Conservation (phyloP, 352 stramenopile genomes). For the Globisporangium abappressorium region DNA sequence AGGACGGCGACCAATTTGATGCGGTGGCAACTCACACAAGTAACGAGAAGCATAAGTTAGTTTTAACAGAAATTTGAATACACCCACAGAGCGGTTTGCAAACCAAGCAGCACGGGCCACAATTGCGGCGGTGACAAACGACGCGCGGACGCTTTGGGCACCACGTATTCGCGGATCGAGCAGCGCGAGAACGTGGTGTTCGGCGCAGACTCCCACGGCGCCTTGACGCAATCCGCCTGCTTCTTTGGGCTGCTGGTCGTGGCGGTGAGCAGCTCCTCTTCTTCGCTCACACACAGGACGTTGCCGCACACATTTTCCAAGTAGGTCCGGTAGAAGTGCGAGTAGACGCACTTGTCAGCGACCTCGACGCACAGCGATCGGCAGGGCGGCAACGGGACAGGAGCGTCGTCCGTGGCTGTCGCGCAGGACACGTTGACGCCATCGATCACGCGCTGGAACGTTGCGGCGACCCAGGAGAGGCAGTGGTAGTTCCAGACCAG, state of each 20-base stretch:
- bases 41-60: neutral
- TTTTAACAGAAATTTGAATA: constrained; percentile 3
- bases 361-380: constrained; percentile 74
- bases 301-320: constrained; percentile 67
- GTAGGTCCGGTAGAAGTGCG: constrained; percentile 61
- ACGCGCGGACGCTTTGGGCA: constrained; percentile 8
- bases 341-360: constrained; percentile 75
- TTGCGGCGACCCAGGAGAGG: constrained; percentile 57
- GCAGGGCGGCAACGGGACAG: constrained; percentile 49
- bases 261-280: constrained; percentile 29
- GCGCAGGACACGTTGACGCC: constrained; percentile 33
- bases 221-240: constrained; percentile 43
- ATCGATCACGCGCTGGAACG: constrained; percentile 39
- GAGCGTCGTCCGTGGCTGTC: constrained; percentile 15
- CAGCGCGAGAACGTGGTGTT: constrained; percentile 59
- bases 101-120: neutral
- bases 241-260: constrained; percentile 30
- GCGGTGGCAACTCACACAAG: neutral
- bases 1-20: neutral
- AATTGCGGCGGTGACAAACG: neutral
- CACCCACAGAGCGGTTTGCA: neutral
- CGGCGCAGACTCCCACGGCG: constrained; percentile 38
- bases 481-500: constrained; percentile 81
- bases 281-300: constrained; percentile 54
- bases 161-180: constrained; percentile 53